Percentiles rank a stretch among this genome's conserved stretches.
Evolutionary conservation across 2,329 filamentous ascomycete species (phyloP).

Genomic region (Hyphodiscus sp.): DNA sequence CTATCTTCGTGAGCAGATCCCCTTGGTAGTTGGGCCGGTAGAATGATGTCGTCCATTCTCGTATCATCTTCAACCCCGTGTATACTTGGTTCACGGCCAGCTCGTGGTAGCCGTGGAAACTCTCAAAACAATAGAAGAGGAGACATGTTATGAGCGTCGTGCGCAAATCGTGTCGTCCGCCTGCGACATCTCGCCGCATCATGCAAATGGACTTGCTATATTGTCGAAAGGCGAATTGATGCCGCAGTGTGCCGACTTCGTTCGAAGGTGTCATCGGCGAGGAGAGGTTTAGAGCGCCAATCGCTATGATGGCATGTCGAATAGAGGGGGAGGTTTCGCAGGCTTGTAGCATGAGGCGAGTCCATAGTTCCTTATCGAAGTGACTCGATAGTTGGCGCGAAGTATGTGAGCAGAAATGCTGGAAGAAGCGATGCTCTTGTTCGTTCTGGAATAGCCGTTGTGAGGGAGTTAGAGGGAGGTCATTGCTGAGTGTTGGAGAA

Average conservation of each 20-base stretch:
- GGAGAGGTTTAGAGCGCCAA: conserved; percentile 4
- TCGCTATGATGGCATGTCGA: conserved; percentile 15
- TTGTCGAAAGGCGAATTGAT: conserved; percentile 17
- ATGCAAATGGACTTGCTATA: conserved; percentile 18
- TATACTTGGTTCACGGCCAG: conserved; percentile 12
- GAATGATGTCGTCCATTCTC: conserved; percentile 13
- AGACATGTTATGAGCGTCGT: conserved; percentile 16
- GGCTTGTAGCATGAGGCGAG: conserved; percentile 13
- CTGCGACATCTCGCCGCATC: conserved; percentile 8
- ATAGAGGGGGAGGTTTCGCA: conserved; percentile 14
- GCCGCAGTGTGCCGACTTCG: conserved; percentile 15
- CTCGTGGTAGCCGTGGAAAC: conserved; percentile 14
- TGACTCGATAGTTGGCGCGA: conserved; percentile 10
- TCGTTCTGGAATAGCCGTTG: conserved; percentile 7
- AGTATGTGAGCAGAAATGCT: conserved; percentile 14
- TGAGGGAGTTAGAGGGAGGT: conserved; percentile 4
- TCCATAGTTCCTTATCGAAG: conserved; percentile 11
- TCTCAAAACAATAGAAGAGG: conserved; percentile 20
- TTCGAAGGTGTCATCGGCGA: conserved; percentile 6
- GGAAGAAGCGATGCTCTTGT: conserved; percentile 16
- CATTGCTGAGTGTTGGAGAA: not conserved
- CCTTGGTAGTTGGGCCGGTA: conserved; percentile 7
- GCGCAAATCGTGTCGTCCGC: conserved; percentile 13
- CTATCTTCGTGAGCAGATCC: conserved; percentile 1
- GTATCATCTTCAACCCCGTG: conserved; percentile 13